Evolutionary conservation across 805 yeast species (phyloP).

Genomic region (Candida tammaniensis): DNA sequence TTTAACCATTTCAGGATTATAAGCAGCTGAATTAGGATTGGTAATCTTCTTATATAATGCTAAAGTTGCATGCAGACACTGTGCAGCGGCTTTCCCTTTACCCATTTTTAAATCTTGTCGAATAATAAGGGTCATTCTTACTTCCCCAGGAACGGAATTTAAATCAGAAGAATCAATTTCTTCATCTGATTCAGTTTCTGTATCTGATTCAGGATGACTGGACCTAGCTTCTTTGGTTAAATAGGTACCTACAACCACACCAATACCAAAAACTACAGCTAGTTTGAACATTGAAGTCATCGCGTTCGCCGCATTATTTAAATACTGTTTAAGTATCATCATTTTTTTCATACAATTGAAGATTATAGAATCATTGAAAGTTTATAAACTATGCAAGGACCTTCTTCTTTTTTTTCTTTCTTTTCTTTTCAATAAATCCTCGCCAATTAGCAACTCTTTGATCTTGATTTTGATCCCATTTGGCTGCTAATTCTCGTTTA

Average conservation of each 20-base stretch:
- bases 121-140: slow-evolving; percentile 81
- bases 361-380: not conserved
- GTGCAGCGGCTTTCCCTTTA: slow-evolving; percentile 96
- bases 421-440: slow-evolving; percentile 44
- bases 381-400: slow-evolving; percentile 7
- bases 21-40: slow-evolving; percentile 47
- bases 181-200: slow-evolving; percentile 43
- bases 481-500: slow-evolving; percentile 40
- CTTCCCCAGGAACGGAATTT: slow-evolving; percentile 74
- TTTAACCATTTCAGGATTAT: slow-evolving; percentile 59
- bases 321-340: not conserved
- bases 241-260: too few species aligned
- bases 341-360: not conserved
- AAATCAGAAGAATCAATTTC: slow-evolving; percentile 60
- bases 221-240: not conserved
- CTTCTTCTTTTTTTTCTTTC: slow-evolving; percentile 37
- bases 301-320: too few species aligned
- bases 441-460: slow-evolving; percentile 62
- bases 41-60: slow-evolving; percentile 76
- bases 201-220: slow-evolving; percentile 23
- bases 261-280: too few species aligned
- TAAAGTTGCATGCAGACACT: slow-evolving; percentile 96
- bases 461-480: slow-evolving; percentile 65
- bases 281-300: too few species aligned
- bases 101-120: slow-evolving; percentile 89